phyloP scores from a whole-genome alignment of 352 stramenopile species.

The Phytophthora pseudosyringae region DNA sequence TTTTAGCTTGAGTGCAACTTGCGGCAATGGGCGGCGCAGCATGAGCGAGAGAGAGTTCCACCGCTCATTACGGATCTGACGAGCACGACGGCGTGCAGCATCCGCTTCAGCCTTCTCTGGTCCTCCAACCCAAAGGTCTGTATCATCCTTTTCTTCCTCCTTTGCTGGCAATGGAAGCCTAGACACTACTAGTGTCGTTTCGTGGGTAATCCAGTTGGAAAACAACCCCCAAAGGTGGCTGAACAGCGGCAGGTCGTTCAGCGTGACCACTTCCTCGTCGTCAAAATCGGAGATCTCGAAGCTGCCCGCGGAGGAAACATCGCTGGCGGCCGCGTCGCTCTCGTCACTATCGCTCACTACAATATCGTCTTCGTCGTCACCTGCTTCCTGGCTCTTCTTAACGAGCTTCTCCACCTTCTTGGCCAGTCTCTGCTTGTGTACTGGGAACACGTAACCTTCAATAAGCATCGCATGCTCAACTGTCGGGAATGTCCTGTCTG shows the following conservation, averaged over 20 bases:
- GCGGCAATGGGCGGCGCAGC: slow-evolving; percentile 56
- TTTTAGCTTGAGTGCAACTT: slow-evolving; percentile 56
- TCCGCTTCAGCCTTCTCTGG: slow-evolving; percentile 48
- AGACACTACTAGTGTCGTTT: slow-evolving; percentile 68
- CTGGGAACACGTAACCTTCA: slow-evolving; percentile 85
- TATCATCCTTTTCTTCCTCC: slow-evolving; percentile 18
- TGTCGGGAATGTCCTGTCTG: slow-evolving; percentile 59
- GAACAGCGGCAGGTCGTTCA: slow-evolving; percentile 73
- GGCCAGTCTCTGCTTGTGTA: slow-evolving; percentile 76
- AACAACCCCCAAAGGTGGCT: slow-evolving; percentile 79
- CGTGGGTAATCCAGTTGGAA: slow-evolving; percentile 73
- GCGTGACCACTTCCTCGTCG: slow-evolving; percentile 70
- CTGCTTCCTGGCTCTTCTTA: slow-evolving; percentile 45
- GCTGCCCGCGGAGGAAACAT: slow-evolving; percentile 59
- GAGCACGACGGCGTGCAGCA: slow-evolving; percentile 44
- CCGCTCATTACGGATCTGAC: slow-evolving; percentile 63
- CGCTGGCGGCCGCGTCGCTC: slow-evolving; percentile 53
- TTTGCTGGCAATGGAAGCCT: slow-evolving; percentile 36
- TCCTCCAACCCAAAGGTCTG: slow-evolving; percentile 10
- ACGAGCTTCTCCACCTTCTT: slow-evolving; percentile 75
- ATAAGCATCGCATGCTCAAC: slow-evolving; percentile 71
- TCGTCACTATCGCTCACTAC: slow-evolving; percentile 82
- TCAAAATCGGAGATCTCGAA: slow-evolving; percentile 74
- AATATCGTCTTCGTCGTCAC: slow-evolving; percentile 44
- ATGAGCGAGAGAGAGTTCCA: slow-evolving; percentile 76